Evolutionary conservation across 192 early-diverging fungal genomes (phyloP).

Genomic region (Coemansia sp.): DNA sequence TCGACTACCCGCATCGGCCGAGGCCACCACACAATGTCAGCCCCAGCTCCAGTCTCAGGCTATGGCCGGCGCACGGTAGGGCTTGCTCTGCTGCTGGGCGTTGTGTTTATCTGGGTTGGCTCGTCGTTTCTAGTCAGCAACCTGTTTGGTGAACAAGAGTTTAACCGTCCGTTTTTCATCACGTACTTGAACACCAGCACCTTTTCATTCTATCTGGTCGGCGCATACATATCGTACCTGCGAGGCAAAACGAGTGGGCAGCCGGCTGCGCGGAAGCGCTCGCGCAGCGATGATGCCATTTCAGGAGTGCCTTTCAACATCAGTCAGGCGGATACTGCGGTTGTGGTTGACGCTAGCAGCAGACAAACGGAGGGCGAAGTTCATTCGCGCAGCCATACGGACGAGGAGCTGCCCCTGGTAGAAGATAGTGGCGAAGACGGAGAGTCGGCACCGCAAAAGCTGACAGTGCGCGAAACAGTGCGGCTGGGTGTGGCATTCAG

Average conservation of each 20-base stretch:
- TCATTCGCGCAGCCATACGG: neutral
- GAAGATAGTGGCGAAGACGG: neutral
- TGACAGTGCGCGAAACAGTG: conserved; percentile 54
- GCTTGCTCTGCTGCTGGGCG: conserved; percentile 61
- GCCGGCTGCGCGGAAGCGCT: conserved; percentile 20
- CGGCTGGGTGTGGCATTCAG: conserved; percentile 67
- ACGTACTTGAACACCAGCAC: conserved; percentile 77
- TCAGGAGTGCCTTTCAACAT: neutral
- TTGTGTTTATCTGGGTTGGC: conserved; percentile 78
- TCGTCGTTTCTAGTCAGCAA: conserved; percentile 77
- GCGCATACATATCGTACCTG: conserved; percentile 10
- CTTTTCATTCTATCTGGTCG: conserved; percentile 69
- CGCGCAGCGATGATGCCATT: conserved; percentile 21
- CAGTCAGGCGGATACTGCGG: neutral
- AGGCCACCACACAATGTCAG: neutral
- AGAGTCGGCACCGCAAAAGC: too few relatives aligned
- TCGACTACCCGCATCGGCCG: neutral
- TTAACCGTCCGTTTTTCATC: conserved; percentile 73
- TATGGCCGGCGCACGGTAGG: conserved; percentile 58
- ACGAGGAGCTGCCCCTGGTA: conserved; percentile 2
- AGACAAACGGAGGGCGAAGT: neutral
- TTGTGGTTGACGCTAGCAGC: neutral
- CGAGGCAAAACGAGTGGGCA: neutral
- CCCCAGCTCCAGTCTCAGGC: neutral
- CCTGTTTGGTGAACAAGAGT: conserved; percentile 67